Percentiles rank a stretch among this genome's conserved stretches.
Conservation (phyloP, 2,329 filamentous ascomycete species). For the Parasarocladium wereldwijsianum region DNA sequence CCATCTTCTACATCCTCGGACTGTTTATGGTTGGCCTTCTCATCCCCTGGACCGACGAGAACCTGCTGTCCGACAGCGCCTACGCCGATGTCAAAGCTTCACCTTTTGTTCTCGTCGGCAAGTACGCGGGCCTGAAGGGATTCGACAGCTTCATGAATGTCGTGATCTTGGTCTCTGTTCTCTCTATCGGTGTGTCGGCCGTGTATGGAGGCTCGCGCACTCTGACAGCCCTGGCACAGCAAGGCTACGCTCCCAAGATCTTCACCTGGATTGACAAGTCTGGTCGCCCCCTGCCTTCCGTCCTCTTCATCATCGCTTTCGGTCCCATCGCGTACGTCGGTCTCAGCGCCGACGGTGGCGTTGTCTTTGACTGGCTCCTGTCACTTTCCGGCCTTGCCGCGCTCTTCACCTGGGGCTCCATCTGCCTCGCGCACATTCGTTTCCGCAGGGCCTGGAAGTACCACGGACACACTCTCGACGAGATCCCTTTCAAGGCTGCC, state of each 20-base stretch:
- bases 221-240: slow-evolving; percentile 34
- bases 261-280: slow-evolving; percentile 35
- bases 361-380: slow-evolving; percentile 47
- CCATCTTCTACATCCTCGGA: slow-evolving; percentile 29
- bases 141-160: slow-evolving; percentile 35
- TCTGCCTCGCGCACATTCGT: slow-evolving; percentile 49
- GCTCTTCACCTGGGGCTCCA: slow-evolving; percentile 50
- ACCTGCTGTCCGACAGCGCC: slow-evolving; percentile 20
- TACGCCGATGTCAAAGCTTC: slow-evolving; percentile 21
- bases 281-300: slow-evolving; percentile 31
- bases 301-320: slow-evolving; percentile 24
- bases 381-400: slow-evolving; percentile 45
- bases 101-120: slow-evolving; percentile 32
- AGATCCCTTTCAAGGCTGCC: slow-evolving; percentile 49
- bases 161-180: slow-evolving; percentile 33
- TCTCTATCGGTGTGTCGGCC: slow-evolving; percentile 35
- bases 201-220: slow-evolving; percentile 38
- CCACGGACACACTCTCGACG: slow-evolving; percentile 46
- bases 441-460: slow-evolving; percentile 44
- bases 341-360: slow-evolving; percentile 24
- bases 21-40: slow-evolving; percentile 29
- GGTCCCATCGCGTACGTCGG: slow-evolving; percentile 30
- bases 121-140: slow-evolving; percentile 27
- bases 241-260: slow-evolving; percentile 33
- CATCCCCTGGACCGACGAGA: slow-evolving; percentile 21